These are phyloP conservation scores for Aspergillus ustus DNA, from an alignment of 2,329 filamentous ascomycete species.

Conservation along the genomic window DNA sequence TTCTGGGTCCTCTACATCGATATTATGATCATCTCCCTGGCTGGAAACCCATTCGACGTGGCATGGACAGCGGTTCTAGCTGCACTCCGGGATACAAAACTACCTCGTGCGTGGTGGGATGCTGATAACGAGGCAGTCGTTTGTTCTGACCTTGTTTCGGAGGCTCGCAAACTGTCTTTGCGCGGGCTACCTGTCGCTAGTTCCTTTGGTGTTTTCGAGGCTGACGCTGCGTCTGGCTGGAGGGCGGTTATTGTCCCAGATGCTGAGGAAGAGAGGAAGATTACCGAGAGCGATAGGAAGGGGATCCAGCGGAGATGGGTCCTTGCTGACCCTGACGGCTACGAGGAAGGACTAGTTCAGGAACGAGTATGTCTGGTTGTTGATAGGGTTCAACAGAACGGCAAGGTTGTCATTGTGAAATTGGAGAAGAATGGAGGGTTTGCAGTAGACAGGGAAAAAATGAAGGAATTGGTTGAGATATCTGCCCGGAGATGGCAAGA, in stretches of 20 bases:
- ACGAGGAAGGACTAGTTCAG: conserved; percentile 83
- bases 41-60: conserved; percentile 89
- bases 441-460: conserved; percentile 65
- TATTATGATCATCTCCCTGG: conserved; percentile 89
- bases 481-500: conserved; percentile 70
- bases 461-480: conserved; percentile 63
- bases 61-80: conserved; percentile 85
- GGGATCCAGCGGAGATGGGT: conserved; percentile 64
- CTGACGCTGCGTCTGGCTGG: conserved; percentile 51
- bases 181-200: conserved; percentile 73
- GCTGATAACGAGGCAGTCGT: conserved; percentile 77
- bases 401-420: conserved; percentile 61
- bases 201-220: conserved; percentile 78
- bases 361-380: conserved; percentile 85
- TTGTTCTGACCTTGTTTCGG: conserved; percentile 66
- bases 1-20: conserved; percentile 98
- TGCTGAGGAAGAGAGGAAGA: conserved; percentile 34
- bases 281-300: conserved; percentile 52
- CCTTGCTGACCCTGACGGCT: conserved; percentile 82
- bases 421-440: conserved; percentile 86
- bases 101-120: conserved; percentile 85
- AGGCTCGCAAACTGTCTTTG: conserved; percentile 63
- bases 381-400: conserved; percentile 58
- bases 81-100: conserved; percentile 74
- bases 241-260: conserved; percentile 42